These are phyloP conservation scores for Hibiscus syriacus DNA, from an alignment of 345 rosid species.

Conservation along the genomic window DNA sequence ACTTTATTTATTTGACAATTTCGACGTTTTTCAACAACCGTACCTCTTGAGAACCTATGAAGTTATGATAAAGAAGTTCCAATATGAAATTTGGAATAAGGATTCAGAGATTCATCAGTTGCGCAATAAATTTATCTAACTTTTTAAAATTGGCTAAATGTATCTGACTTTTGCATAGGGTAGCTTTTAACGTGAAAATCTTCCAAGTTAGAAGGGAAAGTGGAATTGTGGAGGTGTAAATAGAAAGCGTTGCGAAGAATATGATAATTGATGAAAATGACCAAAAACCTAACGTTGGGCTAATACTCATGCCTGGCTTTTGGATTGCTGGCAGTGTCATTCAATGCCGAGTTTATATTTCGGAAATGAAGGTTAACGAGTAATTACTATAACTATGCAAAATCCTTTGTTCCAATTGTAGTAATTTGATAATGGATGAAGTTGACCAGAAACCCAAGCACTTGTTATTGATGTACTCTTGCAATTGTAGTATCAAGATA, in stretches of 20 bases:
- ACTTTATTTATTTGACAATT: no score
- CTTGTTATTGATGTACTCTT: slow-evolving; percentile 12
- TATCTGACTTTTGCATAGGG: slow-evolving; percentile 70
- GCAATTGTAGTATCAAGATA: slow-evolving; percentile 15
- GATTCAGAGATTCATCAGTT: slow-evolving; percentile 66
- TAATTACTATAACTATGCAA: slow-evolving; percentile 10
- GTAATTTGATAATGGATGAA: no score
- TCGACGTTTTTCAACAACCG: no score
- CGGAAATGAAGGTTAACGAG: slow-evolving; percentile 54
- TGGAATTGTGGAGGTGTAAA: slow-evolving; percentile 64
- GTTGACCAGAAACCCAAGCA: no score
- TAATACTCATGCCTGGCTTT: slow-evolving; percentile 84
- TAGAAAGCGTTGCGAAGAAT: slow-evolving; percentile 68
- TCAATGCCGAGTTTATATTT: slow-evolving; percentile 67
- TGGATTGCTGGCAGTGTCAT: slow-evolving; percentile 60
- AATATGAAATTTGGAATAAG: slow-evolving; percentile 78
- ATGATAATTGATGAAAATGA: slow-evolving; percentile 46
- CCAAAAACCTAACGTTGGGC: slow-evolving; percentile 50
- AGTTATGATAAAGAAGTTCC: slow-evolving; percentile 83
- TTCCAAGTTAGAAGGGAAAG: slow-evolving; percentile 60
- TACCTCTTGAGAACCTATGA: slow-evolving; percentile 75
- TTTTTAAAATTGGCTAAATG: slow-evolving; percentile 68
- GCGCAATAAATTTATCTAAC: slow-evolving; percentile 57
- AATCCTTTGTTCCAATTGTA: not conserved
- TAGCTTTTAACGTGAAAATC: slow-evolving; percentile 47